Evolutionary conservation across 164 flowering plant genomes (phyloP), one percentile per base, ranked within the genome.

Genomic region (Annona cherimola): DNA sequence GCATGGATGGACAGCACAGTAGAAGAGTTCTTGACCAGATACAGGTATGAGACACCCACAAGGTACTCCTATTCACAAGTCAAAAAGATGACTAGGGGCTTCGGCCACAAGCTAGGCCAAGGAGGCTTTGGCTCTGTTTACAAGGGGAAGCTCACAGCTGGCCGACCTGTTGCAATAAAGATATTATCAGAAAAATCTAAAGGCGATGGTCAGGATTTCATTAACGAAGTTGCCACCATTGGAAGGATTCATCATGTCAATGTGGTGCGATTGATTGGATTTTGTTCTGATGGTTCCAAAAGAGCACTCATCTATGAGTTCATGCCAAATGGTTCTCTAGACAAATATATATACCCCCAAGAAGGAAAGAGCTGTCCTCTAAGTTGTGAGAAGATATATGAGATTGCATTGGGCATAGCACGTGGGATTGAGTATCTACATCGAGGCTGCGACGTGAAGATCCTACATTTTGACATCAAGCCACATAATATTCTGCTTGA

Each of bases 91-190:
- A 83, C 86, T 5, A 73, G 73, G 7, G 74, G 75, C 42, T 83
- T 84, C 70, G 68, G 73, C 42, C 71, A 76, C 2, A 83, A 81
- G 73, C 45, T 84, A 44, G 84, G 87, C 8, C 66, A 80, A 80
- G 89, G 86, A 71, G 87, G 83, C 1, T 86, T 71, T 76, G 89
- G 84, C 4, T 12, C 67, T 20, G 89, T 86, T 0, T 86, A 67
- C 73, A 81, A 80, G 75, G 89, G 89, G 40, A 74, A 77, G 67
- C 74, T 83, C 39, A 63, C 3, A 9, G 77, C 80, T 73, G 85
- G 86, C 1, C 45, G 68, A 19, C 62, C 63, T 5, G 84, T 83
- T 0, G 87, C 86, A 14, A 81, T 84, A 9, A 86, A 86, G 70
- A 63, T 86, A 0, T 50, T 39, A 4, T 39, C 19, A 9, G 2